Base-by-base conservation (phyloP, 352 stramenopile genomes). In the Plasmopara halstedii region DNA sequence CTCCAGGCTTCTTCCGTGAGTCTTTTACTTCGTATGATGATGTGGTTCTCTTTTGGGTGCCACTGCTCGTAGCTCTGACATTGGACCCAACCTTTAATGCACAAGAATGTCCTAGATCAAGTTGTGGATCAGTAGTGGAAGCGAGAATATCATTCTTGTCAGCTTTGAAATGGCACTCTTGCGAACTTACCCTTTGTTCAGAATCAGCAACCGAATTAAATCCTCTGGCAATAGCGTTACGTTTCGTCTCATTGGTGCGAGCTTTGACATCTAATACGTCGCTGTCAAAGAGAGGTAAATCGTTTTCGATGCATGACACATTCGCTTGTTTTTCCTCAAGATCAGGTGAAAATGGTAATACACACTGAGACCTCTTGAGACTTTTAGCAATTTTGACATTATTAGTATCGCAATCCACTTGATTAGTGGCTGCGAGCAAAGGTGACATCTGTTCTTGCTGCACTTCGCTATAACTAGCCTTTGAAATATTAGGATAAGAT, bases 271-370 rank as follows among this genome's bases (percentile, higher is more conserved):
- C 23, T 20, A 18, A 4, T 21, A 25, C 8, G 4, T 53, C 46
- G 15, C 45, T 27, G 19, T 65, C 56, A 18, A 61, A 65, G 14
- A 65, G 53, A 19, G 56, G 56, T 4, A 65, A 27, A 32, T 48
- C 35, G 7, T 48, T 58, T 35, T 18, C 17, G 18, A 7, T 0
- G n/a, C n/a, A n/a, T n/a, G n/a, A n/a, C n/a, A n/a, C n/a, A n/a
- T n/a, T n/a, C n/a, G n/a, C n/a, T n/a, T n/a, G n/a, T n/a, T n/a
- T n/a, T n/a, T n/a, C n/a, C n/a, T n/a, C n/a, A n/a, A n/a, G n/a
- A n/a, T n/a, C n/a, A n/a, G n/a, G n/a, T n/a, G n/a, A n/a, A n/a
- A n/a, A n/a, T n/a, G n/a, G n/a, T n/a, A n/a, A n/a, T n/a, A n/a
- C n/a, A n/a, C n/a, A n/a, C n/a, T n/a, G n/a, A n/a, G n/a, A n/a